These are phyloP conservation scores for Wickerhamomyces sp. DNA, from an alignment of 1,139 yeast species.

Conservation along the genomic window DNA sequence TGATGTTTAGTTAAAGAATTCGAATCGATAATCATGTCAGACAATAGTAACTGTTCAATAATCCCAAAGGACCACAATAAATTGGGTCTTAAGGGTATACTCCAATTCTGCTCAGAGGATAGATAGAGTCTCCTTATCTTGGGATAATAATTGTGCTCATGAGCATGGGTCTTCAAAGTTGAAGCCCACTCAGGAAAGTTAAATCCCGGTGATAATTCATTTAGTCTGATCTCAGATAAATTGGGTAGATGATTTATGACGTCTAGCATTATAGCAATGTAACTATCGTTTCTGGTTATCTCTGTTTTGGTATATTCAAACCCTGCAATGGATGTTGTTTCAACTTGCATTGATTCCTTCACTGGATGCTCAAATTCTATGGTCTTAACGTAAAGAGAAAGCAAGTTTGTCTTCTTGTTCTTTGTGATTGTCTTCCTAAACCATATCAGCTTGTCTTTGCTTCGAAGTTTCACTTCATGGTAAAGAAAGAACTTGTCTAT, in stretches of 20 bases:
- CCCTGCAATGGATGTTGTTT: conserved; percentile 18
- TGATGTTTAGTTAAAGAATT: conserved; percentile 32
- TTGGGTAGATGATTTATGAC: conserved; percentile 34
- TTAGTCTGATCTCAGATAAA: conserved; percentile 29
- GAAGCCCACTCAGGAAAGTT: conserved; percentile 39
- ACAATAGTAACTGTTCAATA: conserved; percentile 39
- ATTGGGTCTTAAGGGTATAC: conserved; percentile 40
- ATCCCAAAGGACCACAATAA: conserved; percentile 39
- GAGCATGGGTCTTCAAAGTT: conserved; percentile 21
- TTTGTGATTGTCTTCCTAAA: conserved; percentile 22
- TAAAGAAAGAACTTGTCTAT: conserved; percentile 38
- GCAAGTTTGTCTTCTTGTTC: conserved; percentile 19
- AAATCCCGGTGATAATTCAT: conserved; percentile 49
- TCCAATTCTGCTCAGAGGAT: conserved; percentile 46
- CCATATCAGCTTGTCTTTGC: conserved; percentile 9
- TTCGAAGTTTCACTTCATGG: conserved; percentile 27
- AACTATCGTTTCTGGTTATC: conserved; percentile 19
- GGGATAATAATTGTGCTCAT: conserved; percentile 24
- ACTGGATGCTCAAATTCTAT: conserved; percentile 34
- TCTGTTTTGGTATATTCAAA: conserved; percentile 8
- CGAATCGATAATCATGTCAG: conserved; percentile 45
- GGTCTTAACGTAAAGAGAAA: conserved; percentile 18
- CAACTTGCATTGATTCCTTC: conserved; percentile 22
- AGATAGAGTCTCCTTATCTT: conserved; percentile 22
- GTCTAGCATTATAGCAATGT: conserved; percentile 34